These are phyloP conservation scores for Populus hybrid DNA, from an alignment of 441 rosid genomes.

Conservation along the genomic window DNA sequence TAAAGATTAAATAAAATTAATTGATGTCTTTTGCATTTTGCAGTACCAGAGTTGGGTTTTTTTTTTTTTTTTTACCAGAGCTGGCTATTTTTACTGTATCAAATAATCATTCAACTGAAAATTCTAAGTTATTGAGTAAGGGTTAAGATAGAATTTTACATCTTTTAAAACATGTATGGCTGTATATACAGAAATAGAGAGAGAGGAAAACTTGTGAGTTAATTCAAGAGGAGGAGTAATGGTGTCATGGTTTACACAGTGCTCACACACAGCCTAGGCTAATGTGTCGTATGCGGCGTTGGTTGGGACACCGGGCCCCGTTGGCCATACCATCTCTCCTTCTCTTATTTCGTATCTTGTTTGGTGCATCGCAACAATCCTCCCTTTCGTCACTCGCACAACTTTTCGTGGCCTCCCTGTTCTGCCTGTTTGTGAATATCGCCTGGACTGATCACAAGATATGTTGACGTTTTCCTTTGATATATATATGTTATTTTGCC, in stretches of 20 bases:
- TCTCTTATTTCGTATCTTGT: slow-evolving; percentile 15
- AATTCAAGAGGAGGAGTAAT: too few species aligned
- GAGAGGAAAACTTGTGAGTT: too few species aligned
- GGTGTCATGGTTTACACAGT: neutral
- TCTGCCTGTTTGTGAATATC: neutral
- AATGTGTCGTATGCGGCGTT: neutral
- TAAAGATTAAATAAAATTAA: too few species aligned
- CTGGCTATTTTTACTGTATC: neutral
- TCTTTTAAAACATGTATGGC: neutral
- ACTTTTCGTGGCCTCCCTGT: neutral
- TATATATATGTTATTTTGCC: too few species aligned
- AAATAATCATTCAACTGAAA: neutral
- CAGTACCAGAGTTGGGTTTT: too few species aligned
- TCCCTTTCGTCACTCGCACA: slow-evolving; percentile 13
- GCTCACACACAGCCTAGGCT: neutral
- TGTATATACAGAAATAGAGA: too few species aligned
- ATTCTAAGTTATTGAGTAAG: too few species aligned
- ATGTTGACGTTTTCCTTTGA: too few species aligned
- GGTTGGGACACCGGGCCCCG: neutral
- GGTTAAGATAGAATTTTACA: too few species aligned
- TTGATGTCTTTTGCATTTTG: too few species aligned
- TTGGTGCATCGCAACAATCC: slow-evolving; percentile 18
- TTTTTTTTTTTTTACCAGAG: neutral
- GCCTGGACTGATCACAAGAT: too few species aligned
- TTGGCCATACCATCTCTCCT: neutral